Evolutionary conservation across 306 rosid species (phyloP), one percentile per base, ranked within the genome.

Genomic region (Dryas drummondii): DNA sequence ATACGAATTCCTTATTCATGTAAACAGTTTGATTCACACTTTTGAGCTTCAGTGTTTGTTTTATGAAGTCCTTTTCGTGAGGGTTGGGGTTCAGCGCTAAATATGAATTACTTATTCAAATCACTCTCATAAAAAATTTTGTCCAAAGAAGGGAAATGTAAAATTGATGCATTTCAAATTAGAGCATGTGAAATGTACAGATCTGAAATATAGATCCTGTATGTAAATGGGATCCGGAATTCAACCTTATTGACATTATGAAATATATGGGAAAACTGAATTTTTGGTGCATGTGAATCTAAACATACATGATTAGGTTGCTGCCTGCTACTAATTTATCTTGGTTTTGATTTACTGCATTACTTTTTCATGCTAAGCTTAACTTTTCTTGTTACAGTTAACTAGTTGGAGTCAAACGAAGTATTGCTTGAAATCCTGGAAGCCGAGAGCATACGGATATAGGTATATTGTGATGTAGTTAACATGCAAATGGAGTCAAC

Each of bases 401-500:
- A 59, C 50, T 62, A 10, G 47, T 55, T 65, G 59, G 46, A 50
- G 57, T 71, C 17, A 44, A 56, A 22, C n/a, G 40, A 17, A n/a
- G 26, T 53, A 69, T 78, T 62, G 32, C 49, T 45, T 47, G 42
- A 71, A 68, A 10, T 53, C 60, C 61, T 10, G 44, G 53, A 68
- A 51, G 49, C 58, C 63, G 56, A 57, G 80, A 72, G 53, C 59
- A 77, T 74, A 73, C 65, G 75, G 26, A 72, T 57, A 49, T 82
- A 75, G 76, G 10, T 59, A 71, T 76, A 59, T 4, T 75, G 79
- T 54, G 52, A 70, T 63, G 74, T 45, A 69, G 64, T 74, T 51
- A 68, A 63, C 61, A 89, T 91, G 97, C 86, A 87, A 83, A 82
- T 85, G 15, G 90, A 83, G 76, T 71, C 66, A 17, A 84, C 66